Base-by-base conservation (phyloP, 306 rosid species). In the Quercus gilva region DNA sequence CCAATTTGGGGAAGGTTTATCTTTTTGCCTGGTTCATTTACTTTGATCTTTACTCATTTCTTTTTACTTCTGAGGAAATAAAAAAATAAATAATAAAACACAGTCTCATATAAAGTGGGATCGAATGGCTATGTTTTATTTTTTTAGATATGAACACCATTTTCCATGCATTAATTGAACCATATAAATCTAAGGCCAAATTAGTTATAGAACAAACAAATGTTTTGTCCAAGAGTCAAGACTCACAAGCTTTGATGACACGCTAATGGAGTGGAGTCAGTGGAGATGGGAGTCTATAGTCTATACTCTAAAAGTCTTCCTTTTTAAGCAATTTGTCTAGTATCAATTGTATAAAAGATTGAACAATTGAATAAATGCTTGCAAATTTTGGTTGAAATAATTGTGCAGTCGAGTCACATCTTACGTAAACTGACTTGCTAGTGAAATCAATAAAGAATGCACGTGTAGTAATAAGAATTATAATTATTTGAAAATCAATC, bases 131-230 rank as follows among this genome's bases (percentile, higher is more conserved):
- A 71, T 61, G 80, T 19, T 43, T 23, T 76, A 23, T 58, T 69
- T 49, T 69, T 72, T 25, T 1, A 23, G 59, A 6, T 56, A 37
- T 70, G 52, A 77, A 64, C 73, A 76, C 76, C 74, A 17, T 57
- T 59, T 53, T 41, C 37, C 69, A 37, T 53, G 52, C 69, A 65
- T 45, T n/a, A n/a, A n/a, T n/a, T 57, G 56, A 37, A 12, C 49
- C 21, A 53, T 61, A 12, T 69, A 31, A 41, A 8, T 55, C 69
- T 49, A 49, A 49, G 53, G 53, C 53, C 53, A 49, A 10, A 75
- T 68, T 71, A 21, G 65, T 70, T 51, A 41, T 71, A 14, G 11
- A 76, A 76, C 13, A 76, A 28, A 60, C 78, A 69, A 49, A 49
- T 49, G 53, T 49, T 49, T 49, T 41, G 45, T 49, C 53, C 17